Conservation (phyloP, 495 filamentous ascomycete species). For the Xylaria flabelliformis region DNA sequence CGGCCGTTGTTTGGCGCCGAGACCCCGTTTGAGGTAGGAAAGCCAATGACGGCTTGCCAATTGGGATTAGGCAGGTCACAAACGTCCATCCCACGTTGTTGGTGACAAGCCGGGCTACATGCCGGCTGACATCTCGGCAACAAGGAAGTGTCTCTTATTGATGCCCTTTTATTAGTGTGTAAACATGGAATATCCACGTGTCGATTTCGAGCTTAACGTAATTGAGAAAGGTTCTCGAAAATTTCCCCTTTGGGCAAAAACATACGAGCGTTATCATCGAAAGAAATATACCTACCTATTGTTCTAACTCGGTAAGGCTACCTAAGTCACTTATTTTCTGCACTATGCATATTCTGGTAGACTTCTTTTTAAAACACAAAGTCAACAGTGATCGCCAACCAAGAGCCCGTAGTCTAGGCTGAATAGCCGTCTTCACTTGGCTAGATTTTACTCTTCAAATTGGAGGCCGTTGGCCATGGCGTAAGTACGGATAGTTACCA, state of each 20-base stretch:
- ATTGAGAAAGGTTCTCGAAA: conserved; percentile 13
- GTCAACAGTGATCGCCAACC: background rate
- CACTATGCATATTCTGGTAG: background rate
- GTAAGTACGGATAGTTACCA: background rate
- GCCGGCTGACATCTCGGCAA: conserved; percentile 24
- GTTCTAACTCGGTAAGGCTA: background rate
- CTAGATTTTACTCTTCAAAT: background rate
- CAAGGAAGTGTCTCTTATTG: conserved; percentile 8
- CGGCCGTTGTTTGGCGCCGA: background rate
- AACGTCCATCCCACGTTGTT: conserved; percentile 13
- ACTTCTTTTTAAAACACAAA: too few relatives aligned
- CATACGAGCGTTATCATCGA: background rate
- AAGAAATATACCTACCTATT: background rate
- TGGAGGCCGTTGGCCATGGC: background rate
- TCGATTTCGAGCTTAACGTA: conserved; percentile 11
- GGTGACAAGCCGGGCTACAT: conserved; percentile 12
- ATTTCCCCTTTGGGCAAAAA: conserved; percentile 6
- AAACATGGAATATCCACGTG: conserved; percentile 14
- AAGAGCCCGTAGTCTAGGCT: background rate
- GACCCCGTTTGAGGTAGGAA: background rate
- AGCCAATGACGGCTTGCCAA: background rate
- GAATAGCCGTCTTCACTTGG: background rate
- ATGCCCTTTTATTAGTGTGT: background rate
- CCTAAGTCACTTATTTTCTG: background rate
- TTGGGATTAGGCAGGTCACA: conserved; percentile 8